These are phyloP conservation scores for Hypoxylon sp. DNA, from an alignment of 2,329 filamentous ascomycete genomes.

Conservation along the genomic window DNA sequence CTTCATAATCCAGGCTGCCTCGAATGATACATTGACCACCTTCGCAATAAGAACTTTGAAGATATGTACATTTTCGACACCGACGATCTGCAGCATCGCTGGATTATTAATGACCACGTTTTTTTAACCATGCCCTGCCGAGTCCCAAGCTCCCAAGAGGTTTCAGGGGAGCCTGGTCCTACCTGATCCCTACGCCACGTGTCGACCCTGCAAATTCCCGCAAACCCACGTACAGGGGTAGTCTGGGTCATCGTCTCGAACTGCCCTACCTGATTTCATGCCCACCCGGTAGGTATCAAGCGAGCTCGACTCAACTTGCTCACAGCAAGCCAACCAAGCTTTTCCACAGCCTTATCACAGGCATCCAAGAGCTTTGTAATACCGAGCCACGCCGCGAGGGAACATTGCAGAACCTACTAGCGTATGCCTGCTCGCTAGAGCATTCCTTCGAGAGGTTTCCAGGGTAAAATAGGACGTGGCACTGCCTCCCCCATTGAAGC, in stretches of 20 bases:
- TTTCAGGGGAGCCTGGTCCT: slow-evolving; percentile 1
- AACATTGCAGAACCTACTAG: slow-evolving; percentile 1
- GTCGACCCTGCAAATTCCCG: slow-evolving; percentile 18
- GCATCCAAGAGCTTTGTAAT: neutral
- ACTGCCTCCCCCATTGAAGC: slow-evolving; percentile 9
- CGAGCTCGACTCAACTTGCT: neutral
- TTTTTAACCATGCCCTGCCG: slow-evolving; percentile 1
- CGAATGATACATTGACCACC: slow-evolving; percentile 2
- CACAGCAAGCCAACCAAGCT: neutral
- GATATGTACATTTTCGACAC: neutral
- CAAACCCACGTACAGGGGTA: slow-evolving; percentile 12
- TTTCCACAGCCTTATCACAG: neutral
- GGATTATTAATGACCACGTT: slow-evolving; percentile 2
- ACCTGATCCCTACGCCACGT: slow-evolving; percentile 30
- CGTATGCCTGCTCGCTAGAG: slow-evolving; percentile 3
- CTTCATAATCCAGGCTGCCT: neutral
- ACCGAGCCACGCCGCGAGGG: neutral
- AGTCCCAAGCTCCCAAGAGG: neutral
- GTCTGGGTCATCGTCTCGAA: slow-evolving; percentile 1
- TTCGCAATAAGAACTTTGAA: neutral
- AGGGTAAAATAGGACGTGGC: slow-evolving; percentile 5
- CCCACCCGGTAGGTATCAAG: neutral
- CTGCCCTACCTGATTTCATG: neutral
- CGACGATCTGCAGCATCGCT: neutral
- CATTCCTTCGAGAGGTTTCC: neutral